Conservation (phyloP, 805 yeast species). For the Sungouiella thailandica region DNA sequence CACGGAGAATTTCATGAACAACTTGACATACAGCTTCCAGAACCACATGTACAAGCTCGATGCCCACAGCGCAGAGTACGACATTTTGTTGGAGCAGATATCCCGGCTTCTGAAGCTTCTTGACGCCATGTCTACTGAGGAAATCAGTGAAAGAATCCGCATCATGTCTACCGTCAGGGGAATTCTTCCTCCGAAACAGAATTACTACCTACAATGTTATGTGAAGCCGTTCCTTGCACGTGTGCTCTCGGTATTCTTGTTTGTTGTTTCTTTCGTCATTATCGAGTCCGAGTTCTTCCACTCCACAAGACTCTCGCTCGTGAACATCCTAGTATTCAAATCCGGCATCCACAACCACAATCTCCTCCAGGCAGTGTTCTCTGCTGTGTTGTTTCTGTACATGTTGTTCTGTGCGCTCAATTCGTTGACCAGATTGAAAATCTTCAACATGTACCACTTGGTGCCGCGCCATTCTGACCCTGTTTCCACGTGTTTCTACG, state of each 20-base stretch:
- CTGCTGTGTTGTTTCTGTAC: slow-evolving; percentile 45
- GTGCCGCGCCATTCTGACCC: slow-evolving; percentile 70
- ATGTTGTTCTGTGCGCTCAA: slow-evolving; percentile 67
- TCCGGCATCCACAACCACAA: slow-evolving; percentile 23
- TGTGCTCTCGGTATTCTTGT: slow-evolving; percentile 38
- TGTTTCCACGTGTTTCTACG: slow-evolving; percentile 69
- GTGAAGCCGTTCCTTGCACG: slow-evolving; percentile 44
- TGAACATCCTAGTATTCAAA: slow-evolving; percentile 43
- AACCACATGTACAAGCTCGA: slow-evolving; percentile 46
- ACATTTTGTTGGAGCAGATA: slow-evolving; percentile 43
- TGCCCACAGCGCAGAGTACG: slow-evolving; percentile 56
- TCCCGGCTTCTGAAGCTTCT: slow-evolving; percentile 8
- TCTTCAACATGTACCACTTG: slow-evolving; percentile 73
- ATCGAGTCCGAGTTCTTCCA: slow-evolving; percentile 75
- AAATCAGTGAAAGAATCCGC: slow-evolving; percentile 10
- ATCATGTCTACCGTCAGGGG: slow-evolving; percentile 3
- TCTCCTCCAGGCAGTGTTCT: slow-evolving; percentile 30
- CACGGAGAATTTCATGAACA: slow-evolving; percentile 42
- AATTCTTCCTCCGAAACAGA: slow-evolving; percentile 3
- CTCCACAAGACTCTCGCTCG: slow-evolving; percentile 58
- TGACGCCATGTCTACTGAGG: slow-evolving; percentile 15
- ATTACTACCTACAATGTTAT: slow-evolving; percentile 30
- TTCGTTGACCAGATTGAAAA: slow-evolving; percentile 60
- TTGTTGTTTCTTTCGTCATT: slow-evolving; percentile 45
- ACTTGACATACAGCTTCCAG: slow-evolving; percentile 48